phyloP scores from a whole-genome alignment of 2,329 filamentous ascomycete genomes.

The Cladophialophora psammophila region DNA sequence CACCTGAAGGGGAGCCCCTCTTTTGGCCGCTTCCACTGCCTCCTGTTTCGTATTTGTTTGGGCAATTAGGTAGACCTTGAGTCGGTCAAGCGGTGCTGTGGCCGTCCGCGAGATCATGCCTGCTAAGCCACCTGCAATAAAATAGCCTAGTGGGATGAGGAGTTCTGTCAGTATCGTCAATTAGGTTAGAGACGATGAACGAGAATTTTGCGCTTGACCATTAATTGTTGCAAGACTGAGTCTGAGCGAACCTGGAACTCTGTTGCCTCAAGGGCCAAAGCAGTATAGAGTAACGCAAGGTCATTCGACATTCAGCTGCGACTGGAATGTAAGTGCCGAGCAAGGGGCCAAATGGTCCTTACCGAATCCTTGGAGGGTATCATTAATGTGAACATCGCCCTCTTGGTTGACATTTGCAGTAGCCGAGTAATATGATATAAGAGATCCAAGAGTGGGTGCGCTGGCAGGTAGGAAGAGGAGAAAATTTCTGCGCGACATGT shows the following conservation, averaged over 20 bases:
- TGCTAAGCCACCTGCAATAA: constrained; percentile 91
- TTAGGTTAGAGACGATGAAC: constrained; percentile 24
- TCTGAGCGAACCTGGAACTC: neutral
- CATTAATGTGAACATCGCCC: constrained; percentile 92
- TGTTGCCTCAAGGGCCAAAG: neutral
- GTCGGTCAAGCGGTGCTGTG: constrained; percentile 92
- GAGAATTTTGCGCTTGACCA: constrained; percentile 8
- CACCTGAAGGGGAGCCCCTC: constrained; percentile 71
- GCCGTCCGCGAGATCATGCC: constrained; percentile 94
- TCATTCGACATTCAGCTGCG: constrained; percentile 9
- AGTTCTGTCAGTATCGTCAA: constrained; percentile 66
- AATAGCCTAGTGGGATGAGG: constrained; percentile 93
- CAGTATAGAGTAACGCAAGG: constrained; percentile 2
- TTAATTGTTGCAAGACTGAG: neutral
- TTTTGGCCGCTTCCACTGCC: constrained; percentile 71
- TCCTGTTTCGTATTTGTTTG: constrained; percentile 73
- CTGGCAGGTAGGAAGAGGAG: constrained; percentile 82
- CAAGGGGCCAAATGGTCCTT: constrained; percentile 50
- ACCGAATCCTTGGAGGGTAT: constrained; percentile 93
- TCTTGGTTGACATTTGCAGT: constrained; percentile 89
- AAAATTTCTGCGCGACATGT: constrained; percentile 75
- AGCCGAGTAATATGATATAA: constrained; percentile 89
- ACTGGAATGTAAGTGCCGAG: constrained; percentile 4
- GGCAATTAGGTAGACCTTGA: constrained; percentile 97
- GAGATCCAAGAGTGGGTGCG: constrained; percentile 75